Conservation (phyloP, 176 grass and related monocot genomes). For the Dendrocalamus sinicus region DNA sequence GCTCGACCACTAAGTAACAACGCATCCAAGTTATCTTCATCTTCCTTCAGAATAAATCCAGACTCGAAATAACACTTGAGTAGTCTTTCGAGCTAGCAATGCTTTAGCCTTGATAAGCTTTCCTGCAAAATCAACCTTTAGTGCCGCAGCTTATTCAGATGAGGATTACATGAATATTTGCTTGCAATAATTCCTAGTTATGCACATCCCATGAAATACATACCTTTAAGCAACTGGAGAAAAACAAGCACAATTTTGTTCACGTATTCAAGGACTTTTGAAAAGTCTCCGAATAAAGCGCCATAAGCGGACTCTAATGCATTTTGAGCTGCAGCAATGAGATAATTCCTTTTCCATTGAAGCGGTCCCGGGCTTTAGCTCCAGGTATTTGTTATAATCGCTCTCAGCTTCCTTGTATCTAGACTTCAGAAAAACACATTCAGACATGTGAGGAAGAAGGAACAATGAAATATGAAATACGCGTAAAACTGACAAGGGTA, state of each 20-base stretch:
- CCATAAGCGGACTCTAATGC: constrained; percentile 72
- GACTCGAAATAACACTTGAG: constrained; percentile 87
- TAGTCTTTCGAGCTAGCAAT: constrained; percentile 77
- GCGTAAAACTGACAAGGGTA: constrained; percentile 6
- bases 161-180: constrained; percentile 2
- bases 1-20: constrained; percentile 81
- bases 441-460: constrained; percentile 7
- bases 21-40: constrained; percentile 94
- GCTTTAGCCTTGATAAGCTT: constrained; percentile 92
- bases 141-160: not conserved
- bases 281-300: constrained; percentile 76
- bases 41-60: constrained; percentile 94
- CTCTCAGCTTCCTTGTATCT: constrained; percentile 73
- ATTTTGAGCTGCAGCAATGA: constrained; percentile 76
- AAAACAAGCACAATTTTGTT: constrained; percentile 90
- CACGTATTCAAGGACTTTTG: constrained; percentile 89
- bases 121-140: constrained; percentile 60
- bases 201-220: not conserved
- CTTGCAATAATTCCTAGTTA: constrained; percentile 15
- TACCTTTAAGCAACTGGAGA: constrained; percentile 94
- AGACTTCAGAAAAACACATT: constrained; percentile 39
- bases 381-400: constrained; percentile 75
- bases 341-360: constrained; percentile 86
- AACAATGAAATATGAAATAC: not conserved
- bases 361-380: constrained; percentile 63